Conservation (phyloP, 2,329 filamentous ascomycete species). For the Periglandula ipomoeae region DNA sequence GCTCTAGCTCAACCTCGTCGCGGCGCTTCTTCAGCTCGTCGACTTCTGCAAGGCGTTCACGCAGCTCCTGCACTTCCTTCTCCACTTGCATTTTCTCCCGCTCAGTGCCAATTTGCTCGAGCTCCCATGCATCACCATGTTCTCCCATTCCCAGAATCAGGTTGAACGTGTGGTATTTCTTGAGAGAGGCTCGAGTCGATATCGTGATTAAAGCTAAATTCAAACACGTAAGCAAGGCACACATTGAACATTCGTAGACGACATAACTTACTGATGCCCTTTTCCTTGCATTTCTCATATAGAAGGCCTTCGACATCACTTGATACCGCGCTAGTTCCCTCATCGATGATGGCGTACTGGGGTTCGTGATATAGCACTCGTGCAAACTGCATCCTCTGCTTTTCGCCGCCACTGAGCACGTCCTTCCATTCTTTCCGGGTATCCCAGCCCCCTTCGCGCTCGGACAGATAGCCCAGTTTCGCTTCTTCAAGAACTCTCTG, state of each 20-base stretch:
- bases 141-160: slow-evolving; percentile 75
- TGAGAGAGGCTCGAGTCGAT: slow-evolving; percentile 85
- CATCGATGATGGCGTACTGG: slow-evolving; percentile 86
- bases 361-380: slow-evolving; percentile 91
- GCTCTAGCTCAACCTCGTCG: slow-evolving; percentile 73
- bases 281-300: slow-evolving; percentile 88
- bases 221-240: slow-evolving; percentile 8
- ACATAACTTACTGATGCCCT: slow-evolving; percentile 70
- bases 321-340: slow-evolving; percentile 89
- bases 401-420: slow-evolving; percentile 92
- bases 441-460: slow-evolving; percentile 93
- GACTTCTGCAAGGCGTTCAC: slow-evolving; percentile 70
- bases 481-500: slow-evolving; percentile 73
- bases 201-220: slow-evolving; percentile 80
- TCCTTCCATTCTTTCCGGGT: slow-evolving; percentile 98
- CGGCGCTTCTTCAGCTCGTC: slow-evolving; percentile 73
- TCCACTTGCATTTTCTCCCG: slow-evolving; percentile 90
- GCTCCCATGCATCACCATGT: slow-evolving; percentile 79
- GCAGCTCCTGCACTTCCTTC: slow-evolving; percentile 77
- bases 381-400: slow-evolving; percentile 90
- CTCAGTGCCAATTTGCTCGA: slow-evolving; percentile 88
- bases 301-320: slow-evolving; percentile 89
- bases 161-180: slow-evolving; percentile 92
- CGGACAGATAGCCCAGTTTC: slow-evolving; percentile 77
- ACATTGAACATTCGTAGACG: not conserved